Evolutionary conservation across 2,329 filamentous ascomycete genomes (phyloP).

Genomic region (Exophiala aquamarina): DNA sequence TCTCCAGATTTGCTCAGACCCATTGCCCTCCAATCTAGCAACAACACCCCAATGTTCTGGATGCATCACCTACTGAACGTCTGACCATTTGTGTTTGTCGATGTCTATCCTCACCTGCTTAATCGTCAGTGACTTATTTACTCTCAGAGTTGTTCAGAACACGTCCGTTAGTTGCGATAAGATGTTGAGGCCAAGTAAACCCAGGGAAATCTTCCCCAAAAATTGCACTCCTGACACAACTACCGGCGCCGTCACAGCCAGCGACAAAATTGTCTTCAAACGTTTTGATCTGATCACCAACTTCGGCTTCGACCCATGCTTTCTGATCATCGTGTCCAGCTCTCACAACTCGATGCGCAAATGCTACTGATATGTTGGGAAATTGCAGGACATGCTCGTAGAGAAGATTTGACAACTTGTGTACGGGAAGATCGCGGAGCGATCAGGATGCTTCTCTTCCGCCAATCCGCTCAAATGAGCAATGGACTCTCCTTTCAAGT

Average conservation of each 20-base stretch:
- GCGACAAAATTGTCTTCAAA: constrained; percentile 37
- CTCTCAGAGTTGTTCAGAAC: background rate
- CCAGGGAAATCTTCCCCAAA: constrained; percentile 2
- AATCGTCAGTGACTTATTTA: background rate
- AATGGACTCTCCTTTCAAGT: constrained; percentile 36
- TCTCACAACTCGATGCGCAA: constrained; percentile 40
- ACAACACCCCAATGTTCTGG: constrained; percentile 64
- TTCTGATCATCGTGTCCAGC: constrained; percentile 6
- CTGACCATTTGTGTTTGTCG: constrained; percentile 40
- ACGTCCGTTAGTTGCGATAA: constrained; percentile 15
- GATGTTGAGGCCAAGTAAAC: constrained; percentile 8
- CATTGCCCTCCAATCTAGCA: constrained; percentile 57
- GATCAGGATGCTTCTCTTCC: constrained; percentile 33
- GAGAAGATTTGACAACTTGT: constrained; percentile 43
- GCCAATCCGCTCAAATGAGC: constrained; percentile 31
- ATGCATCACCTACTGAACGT: constrained; percentile 56
- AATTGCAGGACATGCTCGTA: constrained; percentile 38
- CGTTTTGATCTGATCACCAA: background rate
- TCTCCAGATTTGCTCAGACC: constrained; percentile 50
- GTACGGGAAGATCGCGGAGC: constrained; percentile 46
- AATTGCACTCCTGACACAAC: background rate
- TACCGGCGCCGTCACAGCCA: constrained; percentile 36
- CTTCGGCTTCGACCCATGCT: constrained; percentile 3
- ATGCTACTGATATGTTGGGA: constrained; percentile 38
- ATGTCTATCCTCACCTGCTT: constrained; percentile 61